Conservation (phyloP, 1,284 basidiomycete species). For the Vanrija sp. region DNA sequence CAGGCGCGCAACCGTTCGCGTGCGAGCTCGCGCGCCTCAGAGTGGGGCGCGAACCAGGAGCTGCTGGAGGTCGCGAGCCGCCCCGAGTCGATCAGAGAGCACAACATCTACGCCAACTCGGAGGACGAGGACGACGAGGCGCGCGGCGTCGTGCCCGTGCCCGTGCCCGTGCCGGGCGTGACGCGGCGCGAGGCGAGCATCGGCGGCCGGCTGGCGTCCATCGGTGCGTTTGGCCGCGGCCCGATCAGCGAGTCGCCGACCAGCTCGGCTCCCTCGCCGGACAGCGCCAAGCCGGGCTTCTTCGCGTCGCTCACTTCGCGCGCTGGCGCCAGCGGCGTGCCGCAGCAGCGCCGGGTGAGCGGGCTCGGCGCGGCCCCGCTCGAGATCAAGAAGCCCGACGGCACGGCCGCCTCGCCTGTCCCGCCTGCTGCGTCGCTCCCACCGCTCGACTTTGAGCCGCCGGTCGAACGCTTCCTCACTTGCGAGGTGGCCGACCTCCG, state of each 20-base stretch:
- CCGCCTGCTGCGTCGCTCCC: background rate
- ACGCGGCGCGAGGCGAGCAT: constrained; percentile 12
- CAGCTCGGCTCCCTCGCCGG: background rate
- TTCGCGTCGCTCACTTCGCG: constrained; percentile 4
- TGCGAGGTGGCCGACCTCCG: constrained; percentile 64
- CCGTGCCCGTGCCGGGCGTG: constrained; percentile 5
- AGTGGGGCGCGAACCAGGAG: constrained; percentile 42
- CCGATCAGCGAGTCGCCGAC: background rate
- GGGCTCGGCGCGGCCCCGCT: background rate
- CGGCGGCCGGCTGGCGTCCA: constrained; percentile 15
- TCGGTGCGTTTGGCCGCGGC: background rate
- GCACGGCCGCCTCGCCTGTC: background rate
- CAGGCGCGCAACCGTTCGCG: constrained; percentile 36
- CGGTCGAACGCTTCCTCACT: constrained; percentile 45
- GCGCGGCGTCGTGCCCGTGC: constrained; percentile 16
- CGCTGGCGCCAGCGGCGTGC: constrained; percentile 1
- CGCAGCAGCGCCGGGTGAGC: background rate
- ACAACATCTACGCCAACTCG: constrained; percentile 5
- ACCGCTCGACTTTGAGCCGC: constrained; percentile 22
- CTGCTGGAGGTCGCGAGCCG: constrained; percentile 44
- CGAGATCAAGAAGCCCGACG: background rate
- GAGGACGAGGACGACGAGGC: constrained; percentile 41
- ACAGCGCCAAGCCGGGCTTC: background rate
- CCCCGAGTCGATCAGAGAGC: constrained; percentile 41
- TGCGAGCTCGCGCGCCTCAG: constrained; percentile 53